phyloP scores from a whole-genome alignment of 2,329 filamentous ascomycete genomes.

The Diaporthe ilicicola region DNA sequence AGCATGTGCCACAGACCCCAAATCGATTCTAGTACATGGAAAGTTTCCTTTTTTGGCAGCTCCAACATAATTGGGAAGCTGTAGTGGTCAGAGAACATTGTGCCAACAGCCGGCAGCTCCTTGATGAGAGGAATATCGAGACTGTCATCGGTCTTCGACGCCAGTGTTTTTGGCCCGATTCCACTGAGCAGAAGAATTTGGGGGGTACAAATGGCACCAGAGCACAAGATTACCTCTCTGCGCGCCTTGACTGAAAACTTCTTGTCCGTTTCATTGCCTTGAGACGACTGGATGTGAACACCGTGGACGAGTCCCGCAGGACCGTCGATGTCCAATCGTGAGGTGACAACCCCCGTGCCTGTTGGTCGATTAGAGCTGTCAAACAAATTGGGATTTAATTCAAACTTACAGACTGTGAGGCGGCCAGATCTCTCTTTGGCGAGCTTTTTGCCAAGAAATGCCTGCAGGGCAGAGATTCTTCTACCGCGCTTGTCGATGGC shows the following conservation, averaged over 20 bases:
- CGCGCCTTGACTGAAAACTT: slow-evolving; percentile 36
- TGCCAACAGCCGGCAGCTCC: slow-evolving; percentile 41
- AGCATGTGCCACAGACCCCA: slow-evolving; percentile 41
- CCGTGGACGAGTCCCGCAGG: slow-evolving; percentile 36
- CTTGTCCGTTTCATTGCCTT: neutral
- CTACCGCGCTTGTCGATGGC: slow-evolving; percentile 38
- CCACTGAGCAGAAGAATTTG: slow-evolving; percentile 45
- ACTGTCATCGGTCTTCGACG: slow-evolving; percentile 26
- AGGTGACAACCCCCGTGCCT: slow-evolving; percentile 40
- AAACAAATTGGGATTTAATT: too few species aligned
- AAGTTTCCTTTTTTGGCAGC: slow-evolving; percentile 20
- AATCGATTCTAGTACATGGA: neutral
- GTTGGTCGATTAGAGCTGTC: too few species aligned
- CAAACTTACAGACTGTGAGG: slow-evolving; percentile 38
- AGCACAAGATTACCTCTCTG: slow-evolving; percentile 45
- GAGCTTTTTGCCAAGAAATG: slow-evolving; percentile 39
- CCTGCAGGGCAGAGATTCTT: slow-evolving; percentile 39
- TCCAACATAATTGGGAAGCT: slow-evolving; percentile 9
- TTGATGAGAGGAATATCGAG: slow-evolving; percentile 38
- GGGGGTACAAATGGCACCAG: slow-evolving; percentile 41
- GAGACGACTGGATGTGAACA: slow-evolving; percentile 36
- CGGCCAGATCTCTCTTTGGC: slow-evolving; percentile 35
- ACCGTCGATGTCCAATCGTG: slow-evolving; percentile 39
- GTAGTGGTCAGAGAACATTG: slow-evolving; percentile 41
- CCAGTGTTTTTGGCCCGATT: slow-evolving; percentile 38